phyloP scores from a whole-genome alignment of 768 basidiomycete species.

The Termitomyces sp. region DNA sequence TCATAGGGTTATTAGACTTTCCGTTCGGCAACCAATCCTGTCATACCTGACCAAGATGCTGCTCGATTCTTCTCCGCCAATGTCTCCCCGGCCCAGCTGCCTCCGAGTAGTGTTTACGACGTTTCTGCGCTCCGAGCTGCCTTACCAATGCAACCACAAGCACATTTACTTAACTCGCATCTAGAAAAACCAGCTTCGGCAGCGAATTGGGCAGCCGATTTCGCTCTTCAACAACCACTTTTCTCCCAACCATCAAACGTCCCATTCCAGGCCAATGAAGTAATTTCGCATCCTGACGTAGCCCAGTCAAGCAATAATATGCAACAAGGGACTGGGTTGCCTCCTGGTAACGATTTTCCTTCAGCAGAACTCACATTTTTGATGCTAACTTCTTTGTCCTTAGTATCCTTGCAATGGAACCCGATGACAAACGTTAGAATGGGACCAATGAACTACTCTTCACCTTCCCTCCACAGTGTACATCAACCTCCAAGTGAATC shows the following conservation, averaged over 20 bases:
- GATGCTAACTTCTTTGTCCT: neutral
- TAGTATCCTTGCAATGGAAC: slow-evolving; percentile 40
- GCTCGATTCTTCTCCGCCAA: slow-evolving; percentile 60
- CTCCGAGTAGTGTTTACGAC: slow-evolving; percentile 50
- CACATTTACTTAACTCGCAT: slow-evolving; percentile 18
- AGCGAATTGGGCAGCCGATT: slow-evolving; percentile 64
- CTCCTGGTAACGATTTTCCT: slow-evolving; percentile 16
- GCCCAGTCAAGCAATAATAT: neutral
- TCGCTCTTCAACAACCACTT: slow-evolving; percentile 37
- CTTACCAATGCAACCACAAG: slow-evolving; percentile 32
- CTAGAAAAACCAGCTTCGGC: slow-evolving; percentile 20
- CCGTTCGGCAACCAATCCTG: slow-evolving; percentile 45
- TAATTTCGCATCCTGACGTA: neutral
- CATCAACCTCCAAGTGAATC: slow-evolving; percentile 15
- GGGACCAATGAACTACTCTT: slow-evolving; percentile 33
- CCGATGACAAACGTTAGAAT: slow-evolving; percentile 22
- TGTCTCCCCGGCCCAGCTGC: slow-evolving; percentile 27
- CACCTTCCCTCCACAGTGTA: slow-evolving; percentile 22
- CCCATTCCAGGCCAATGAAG: slow-evolving; percentile 1
- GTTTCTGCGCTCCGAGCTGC: slow-evolving; percentile 50
- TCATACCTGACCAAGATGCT: slow-evolving; percentile 59
- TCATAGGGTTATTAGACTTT: slow-evolving; percentile 43
- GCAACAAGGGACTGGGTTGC: slow-evolving; percentile 3
- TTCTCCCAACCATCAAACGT: slow-evolving; percentile 4
- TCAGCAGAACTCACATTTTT: neutral